Evolutionary conservation across 768 basidiomycete species (phyloP).

Genomic region (Fomitopsis serialis): DNA sequence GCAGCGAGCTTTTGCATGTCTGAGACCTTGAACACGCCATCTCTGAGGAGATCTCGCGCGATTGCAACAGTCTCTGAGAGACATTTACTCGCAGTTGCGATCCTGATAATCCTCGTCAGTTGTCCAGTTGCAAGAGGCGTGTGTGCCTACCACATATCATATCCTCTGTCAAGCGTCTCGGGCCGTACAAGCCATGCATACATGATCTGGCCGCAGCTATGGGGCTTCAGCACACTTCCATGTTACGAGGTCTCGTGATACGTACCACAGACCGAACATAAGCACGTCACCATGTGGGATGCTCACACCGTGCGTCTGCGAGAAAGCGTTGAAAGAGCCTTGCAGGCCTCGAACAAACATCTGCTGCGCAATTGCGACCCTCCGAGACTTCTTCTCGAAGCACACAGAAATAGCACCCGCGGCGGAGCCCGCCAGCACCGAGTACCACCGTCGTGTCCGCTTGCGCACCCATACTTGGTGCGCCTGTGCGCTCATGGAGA

Average conservation of each 20-base stretch:
- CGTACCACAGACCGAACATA: slow-evolving; percentile 72
- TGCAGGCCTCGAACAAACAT: slow-evolving; percentile 91
- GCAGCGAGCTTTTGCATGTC: slow-evolving; percentile 51
- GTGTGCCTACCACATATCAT: slow-evolving; percentile 57
- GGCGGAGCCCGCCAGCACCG: slow-evolving; percentile 70
- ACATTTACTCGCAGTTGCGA: slow-evolving; percentile 61
- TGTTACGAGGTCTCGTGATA: slow-evolving; percentile 2
- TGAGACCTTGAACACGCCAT: slow-evolving; percentile 48
- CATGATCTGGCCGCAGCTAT: slow-evolving; percentile 80
- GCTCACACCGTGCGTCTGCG: slow-evolving; percentile 56
- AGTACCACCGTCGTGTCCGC: slow-evolving; percentile 71
- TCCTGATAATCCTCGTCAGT: slow-evolving; percentile 41
- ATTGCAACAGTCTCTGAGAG: slow-evolving; percentile 53
- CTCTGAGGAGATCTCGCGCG: slow-evolving; percentile 55
- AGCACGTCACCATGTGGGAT: slow-evolving; percentile 83
- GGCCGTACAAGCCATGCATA: slow-evolving; percentile 75
- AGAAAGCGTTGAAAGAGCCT: slow-evolving; percentile 79
- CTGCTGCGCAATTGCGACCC: slow-evolving; percentile 76
- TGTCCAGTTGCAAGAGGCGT: background rate
- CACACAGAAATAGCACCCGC: slow-evolving; percentile 70
- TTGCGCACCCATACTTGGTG: slow-evolving; percentile 62
- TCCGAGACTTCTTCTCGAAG: slow-evolving; percentile 66
- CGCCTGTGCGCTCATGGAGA: slow-evolving; percentile 59
- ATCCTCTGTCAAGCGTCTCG: slow-evolving; percentile 79
- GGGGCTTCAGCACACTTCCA: background rate